Evolutionary conservation across 2,329 filamentous ascomycete genomes (phyloP).

Genomic region (Nemania serpens): DNA sequence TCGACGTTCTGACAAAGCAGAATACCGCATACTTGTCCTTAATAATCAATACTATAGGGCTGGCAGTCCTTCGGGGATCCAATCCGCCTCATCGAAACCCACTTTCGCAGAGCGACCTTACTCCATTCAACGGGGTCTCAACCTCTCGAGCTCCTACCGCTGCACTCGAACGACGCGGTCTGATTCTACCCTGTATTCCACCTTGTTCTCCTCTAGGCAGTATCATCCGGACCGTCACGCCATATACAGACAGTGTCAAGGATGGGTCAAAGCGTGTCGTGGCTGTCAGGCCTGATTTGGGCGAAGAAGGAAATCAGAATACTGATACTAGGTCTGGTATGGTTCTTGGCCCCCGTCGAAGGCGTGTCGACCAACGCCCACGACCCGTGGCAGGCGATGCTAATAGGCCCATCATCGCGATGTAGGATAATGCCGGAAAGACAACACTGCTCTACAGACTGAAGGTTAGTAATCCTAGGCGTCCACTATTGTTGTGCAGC

Average conservation of each 20-base stretch:
- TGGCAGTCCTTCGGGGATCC: background rate
- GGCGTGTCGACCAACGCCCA: constrained; percentile 6
- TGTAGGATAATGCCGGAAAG: constrained; percentile 95
- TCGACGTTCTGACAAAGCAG: background rate
- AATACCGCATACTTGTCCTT: background rate
- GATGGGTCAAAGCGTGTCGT: constrained; percentile 69
- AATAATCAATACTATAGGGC: background rate
- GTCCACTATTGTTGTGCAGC: background rate
- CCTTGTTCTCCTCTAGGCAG: background rate
- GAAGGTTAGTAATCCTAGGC: constrained; percentile 65
- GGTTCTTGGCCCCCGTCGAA: constrained; percentile 35
- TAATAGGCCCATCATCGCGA: constrained; percentile 19
- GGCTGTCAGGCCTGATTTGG: constrained; percentile 77
- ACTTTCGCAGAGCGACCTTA: constrained; percentile 12
- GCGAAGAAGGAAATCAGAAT: constrained; percentile 98
- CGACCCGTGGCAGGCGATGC: constrained; percentile 10
- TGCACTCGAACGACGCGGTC: constrained; percentile 10
- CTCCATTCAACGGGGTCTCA: background rate
- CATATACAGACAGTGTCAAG: constrained; percentile 3
- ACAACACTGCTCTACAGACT: constrained; percentile 95
- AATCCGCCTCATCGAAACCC: constrained; percentile 10
- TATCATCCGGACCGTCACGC: background rate
- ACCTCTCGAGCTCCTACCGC: background rate
- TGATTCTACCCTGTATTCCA: background rate
- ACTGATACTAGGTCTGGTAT: constrained; percentile 88